Evolutionary conservation across 371 early-diverging fungal genomes (phyloP).

Genomic region (Circinella umbellata): DNA sequence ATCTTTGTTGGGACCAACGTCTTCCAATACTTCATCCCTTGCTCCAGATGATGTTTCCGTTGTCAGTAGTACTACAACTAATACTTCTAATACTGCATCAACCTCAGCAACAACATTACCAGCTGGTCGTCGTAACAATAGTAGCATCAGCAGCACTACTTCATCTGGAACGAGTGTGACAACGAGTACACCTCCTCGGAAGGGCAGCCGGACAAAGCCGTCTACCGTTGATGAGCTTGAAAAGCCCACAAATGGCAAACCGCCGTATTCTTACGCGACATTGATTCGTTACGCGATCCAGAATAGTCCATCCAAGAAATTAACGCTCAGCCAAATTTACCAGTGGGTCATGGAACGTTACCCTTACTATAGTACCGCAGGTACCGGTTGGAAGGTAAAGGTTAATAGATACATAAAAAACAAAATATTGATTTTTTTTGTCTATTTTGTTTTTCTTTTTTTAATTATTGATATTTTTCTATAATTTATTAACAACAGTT

Average conservation of each 20-base stretch:
- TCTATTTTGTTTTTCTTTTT: not conserved
- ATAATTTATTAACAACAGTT: not conserved
- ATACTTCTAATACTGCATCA: not conserved
- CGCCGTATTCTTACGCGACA: slow-evolving; percentile 86
- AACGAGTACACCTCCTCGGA: not conserved
- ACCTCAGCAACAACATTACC: slow-evolving; percentile 1
- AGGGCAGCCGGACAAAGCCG: slow-evolving; percentile 5
- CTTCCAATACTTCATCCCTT: not conserved
- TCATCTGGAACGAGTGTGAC: not conserved
- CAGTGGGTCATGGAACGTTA: slow-evolving; percentile 79
- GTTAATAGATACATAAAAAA: not conserved
- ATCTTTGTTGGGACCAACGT: not conserved
- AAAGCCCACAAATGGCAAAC: slow-evolving; percentile 47
- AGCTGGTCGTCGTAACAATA: not conserved
- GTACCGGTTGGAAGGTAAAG: slow-evolving; percentile 78
- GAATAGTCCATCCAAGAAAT: slow-evolving; percentile 62
- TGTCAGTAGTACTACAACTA: not conserved
- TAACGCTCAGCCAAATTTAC: slow-evolving; percentile 91
- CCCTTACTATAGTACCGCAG: slow-evolving; percentile 75
- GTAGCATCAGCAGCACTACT: not conserved
- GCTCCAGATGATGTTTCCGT: slow-evolving; percentile 2
- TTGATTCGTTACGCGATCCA: slow-evolving; percentile 87
- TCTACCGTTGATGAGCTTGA: slow-evolving; percentile 1
- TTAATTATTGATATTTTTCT: not conserved
- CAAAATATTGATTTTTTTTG: not conserved